phyloP scores from a whole-genome alignment of 2,329 filamentous ascomycete genomes.

The Kalaharituber pfeilii region DNA sequence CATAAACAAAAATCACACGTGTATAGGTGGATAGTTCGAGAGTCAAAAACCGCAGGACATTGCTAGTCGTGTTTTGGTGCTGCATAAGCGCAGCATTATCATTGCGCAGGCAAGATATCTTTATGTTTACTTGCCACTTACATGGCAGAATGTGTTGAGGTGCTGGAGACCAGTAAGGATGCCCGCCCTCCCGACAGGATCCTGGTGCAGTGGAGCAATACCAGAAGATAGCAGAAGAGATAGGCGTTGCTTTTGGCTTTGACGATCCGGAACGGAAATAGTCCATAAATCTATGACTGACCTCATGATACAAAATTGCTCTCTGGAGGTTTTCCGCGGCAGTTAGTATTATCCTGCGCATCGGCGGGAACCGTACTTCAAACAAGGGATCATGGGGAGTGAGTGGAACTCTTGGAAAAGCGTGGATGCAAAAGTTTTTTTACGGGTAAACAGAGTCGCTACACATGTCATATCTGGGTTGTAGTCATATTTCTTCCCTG shows the following conservation, averaged over 20 bases:
- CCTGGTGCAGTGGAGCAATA: conserved; percentile 30
- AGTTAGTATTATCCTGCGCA: conserved; percentile 34
- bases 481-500: no score
- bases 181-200: conserved; percentile 29
- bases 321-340: conserved; percentile 38
- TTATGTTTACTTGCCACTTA: not conserved
- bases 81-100: conserved; percentile 27
- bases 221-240: conserved; percentile 38
- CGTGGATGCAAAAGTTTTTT: not conserved
- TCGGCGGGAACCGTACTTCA: no score
- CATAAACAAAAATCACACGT: conserved; percentile 20
- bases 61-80: no score
- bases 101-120: conserved; percentile 22
- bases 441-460: conserved; percentile 36
- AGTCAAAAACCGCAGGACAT: no score
- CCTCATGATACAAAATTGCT: conserved; percentile 37
- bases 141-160: conserved; percentile 22
- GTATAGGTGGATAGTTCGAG: no score
- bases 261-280: conserved; percentile 36
- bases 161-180: no score
- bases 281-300: conserved; percentile 37
- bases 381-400: no score
- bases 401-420: not conserved
- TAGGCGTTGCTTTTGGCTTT: conserved; percentile 40
- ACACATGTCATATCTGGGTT: conserved; percentile 47